Base-by-base conservation (phyloP, 257 asterid species). In the Asclepias syriaca region DNA sequence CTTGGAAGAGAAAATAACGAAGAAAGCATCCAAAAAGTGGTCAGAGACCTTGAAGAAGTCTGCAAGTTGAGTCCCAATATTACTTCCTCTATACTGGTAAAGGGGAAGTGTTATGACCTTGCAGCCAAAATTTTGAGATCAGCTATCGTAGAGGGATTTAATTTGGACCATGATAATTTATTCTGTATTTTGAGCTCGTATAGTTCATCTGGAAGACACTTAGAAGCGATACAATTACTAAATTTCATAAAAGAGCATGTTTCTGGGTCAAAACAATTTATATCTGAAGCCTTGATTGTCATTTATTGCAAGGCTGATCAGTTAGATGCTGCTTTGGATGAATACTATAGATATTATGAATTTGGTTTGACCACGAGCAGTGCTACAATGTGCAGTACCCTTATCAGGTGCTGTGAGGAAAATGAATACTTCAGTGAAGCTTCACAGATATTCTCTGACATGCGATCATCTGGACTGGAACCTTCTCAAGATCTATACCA, bases 401-500 rank as follows among this genome's bases (percentile, higher is more conserved):
- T 91, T 75, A 87, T 94, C 79, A 82, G 80, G 79, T 82, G 87
- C 61, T 94, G 96, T 51, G 75, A 39, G 27, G 92, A 87, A 82
- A 85, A 82, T 15, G 89, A 85, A 50, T 70, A 46, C 65, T 83
- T 86, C 76, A 77, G 87, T 71, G 97, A 90, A 80, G 98, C 98
- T 84, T 91, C 91, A 77, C 97, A 91, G 74, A 81, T 94, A 77
- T 86, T 84, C 84, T 91, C 98, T 22, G 95, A 94, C 76, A 89
- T 92, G 99, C 81, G 83, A 85, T 88, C 86, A 74, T 72, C 72
- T 75, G 96, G 89, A 39, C 72, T 91, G 57, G 90, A 90, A 79
- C 87, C 95, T 81, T 88, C 96, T 7, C 83, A 71, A 4, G 88
- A 86, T 72, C 75, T 86, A 69, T 88, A 83, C 76, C 76, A 80